These are phyloP conservation scores for Carex cristatella DNA, from an alignment of 176 grass and related monocot genomes.

Conservation along the genomic window DNA sequence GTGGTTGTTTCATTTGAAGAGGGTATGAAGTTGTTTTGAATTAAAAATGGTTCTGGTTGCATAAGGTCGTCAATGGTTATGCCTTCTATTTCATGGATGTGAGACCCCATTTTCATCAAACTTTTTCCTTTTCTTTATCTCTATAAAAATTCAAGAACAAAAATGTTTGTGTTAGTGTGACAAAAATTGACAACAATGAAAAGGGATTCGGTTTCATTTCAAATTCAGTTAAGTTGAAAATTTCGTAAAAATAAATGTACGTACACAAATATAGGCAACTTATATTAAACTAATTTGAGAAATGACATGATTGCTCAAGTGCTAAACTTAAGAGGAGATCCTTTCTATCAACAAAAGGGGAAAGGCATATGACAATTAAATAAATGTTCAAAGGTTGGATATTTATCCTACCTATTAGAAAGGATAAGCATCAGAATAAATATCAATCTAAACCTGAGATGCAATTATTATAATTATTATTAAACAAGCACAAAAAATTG, in stretches of 20 bases:
- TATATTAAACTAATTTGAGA: not conserved
- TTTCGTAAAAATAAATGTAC: too few relatives aligned
- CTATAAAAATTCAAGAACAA: constrained; percentile 2
- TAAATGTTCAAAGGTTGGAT: too few relatives aligned
- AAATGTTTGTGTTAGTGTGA: not conserved
- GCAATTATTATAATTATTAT: too few relatives aligned
- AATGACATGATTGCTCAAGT: not conserved
- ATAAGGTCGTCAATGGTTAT: not conserved
- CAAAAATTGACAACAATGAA: not conserved
- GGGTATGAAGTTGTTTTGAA: not conserved
- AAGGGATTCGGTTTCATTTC: not conserved
- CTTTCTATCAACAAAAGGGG: too few relatives aligned
- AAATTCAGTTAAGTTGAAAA: not conserved
- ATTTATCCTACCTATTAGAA: not conserved
- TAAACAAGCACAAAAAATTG: too few relatives aligned
- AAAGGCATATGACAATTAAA: too few relatives aligned
- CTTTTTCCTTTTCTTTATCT: not conserved
- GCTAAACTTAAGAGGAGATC: too few relatives aligned
- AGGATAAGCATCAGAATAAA: not conserved
- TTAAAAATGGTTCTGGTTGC: not conserved
- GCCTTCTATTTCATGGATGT: not conserved
- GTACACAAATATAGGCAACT: too few relatives aligned
- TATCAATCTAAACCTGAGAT: not conserved
- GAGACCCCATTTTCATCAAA: constrained; percentile 7
- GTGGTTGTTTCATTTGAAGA: not conserved